Evolutionary conservation across 805 yeast genomes (phyloP), one percentile per base, ranked within the genome.

Genomic region (Vanderwaltozyma tropicalis): DNA sequence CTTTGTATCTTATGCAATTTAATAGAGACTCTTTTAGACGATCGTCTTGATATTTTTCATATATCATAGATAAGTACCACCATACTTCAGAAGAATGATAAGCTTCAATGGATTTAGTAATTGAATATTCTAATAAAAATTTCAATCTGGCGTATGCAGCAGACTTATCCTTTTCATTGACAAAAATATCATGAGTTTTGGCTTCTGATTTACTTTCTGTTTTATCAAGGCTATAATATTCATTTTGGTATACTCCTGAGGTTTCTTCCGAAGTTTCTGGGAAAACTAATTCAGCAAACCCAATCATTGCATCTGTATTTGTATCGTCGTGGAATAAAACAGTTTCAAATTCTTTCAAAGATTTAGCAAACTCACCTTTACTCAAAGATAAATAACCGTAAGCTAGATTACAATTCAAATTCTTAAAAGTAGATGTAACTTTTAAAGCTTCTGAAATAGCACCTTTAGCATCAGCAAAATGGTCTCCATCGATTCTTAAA

Each of bases 391-490:
- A 36, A 26, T 46, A 49, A 4, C 62, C 62, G 9, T 46, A 48
- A 2, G 55, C 46, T 4, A 51, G 41, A 22, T 50, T 38, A 35
- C 49, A 44, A 38, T 55, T 57, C 17, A 60, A 42, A 35, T 60
- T 60, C 26, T 44, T 52, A 29, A 46, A 52, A 6, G 76, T 67
- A 37, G 63, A 71, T 0, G 80, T 73, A 3, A 69, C 64, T 1
- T 66, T 57, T 40, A 72, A 79, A 1, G 94, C 85, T 56, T 86
- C 95, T 7, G 70, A 67, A 4, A 86, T 68, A 33, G 94, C 80
- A 41, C 72, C 76, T 48, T 76, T 77, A 1, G 88, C 76, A 37
- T 85, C 94, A 2, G 63, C 68, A 1, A 62, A 44, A 28, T 72
- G 56, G 1, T 72, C 77, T 5, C 72, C 67, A 10, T 40, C 39